These are phyloP conservation scores for Dianthus caryophyllus DNA, from an alignment of 148 eudicot genomes.

Conservation along the genomic window DNA sequence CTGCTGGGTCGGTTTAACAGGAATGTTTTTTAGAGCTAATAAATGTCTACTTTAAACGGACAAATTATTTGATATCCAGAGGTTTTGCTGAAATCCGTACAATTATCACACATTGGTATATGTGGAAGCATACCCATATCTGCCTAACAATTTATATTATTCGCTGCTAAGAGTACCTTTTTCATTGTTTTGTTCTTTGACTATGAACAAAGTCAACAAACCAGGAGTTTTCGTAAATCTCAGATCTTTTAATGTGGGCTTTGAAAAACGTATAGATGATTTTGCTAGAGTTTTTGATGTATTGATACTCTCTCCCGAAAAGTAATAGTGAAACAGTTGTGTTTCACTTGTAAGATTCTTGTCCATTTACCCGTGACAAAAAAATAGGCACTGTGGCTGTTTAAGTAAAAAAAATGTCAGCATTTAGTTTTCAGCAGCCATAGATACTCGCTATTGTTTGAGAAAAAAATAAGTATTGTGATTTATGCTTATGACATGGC, in stretches of 20 bases:
- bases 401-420: background rate
- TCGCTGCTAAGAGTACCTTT: background rate
- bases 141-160: background rate
- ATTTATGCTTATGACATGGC: slow-evolving; percentile 2
- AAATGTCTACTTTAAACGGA: background rate
- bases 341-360: background rate
- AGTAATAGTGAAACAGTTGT: background rate
- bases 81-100: background rate
- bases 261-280: background rate
- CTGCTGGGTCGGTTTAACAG: background rate
- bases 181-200: background rate
- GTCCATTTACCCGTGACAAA: background rate
- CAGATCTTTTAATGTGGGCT: background rate
- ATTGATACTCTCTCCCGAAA: background rate
- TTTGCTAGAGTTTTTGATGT: background rate
- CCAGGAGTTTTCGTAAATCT: background rate
- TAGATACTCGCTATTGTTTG: background rate
- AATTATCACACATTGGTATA: background rate
- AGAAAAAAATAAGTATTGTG: background rate
- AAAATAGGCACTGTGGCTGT: background rate
- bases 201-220: background rate
- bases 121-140: background rate
- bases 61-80: background rate
- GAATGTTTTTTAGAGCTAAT: background rate
- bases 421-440: background rate